Base-by-base conservation (phyloP, 2,329 filamentous ascomycete genomes). In the Talaromyces marneffei region DNA sequence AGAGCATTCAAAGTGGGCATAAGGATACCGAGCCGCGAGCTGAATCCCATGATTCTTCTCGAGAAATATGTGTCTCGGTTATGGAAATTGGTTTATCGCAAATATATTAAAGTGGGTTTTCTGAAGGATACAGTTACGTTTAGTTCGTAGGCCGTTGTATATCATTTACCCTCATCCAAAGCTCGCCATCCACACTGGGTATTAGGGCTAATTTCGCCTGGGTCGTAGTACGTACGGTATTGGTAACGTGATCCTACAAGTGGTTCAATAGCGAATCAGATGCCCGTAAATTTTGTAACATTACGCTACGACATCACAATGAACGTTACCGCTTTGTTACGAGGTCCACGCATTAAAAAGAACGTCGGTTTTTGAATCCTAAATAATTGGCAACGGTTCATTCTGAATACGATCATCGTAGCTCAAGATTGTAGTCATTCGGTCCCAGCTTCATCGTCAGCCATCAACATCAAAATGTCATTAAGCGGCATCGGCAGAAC, bases 401-500 rank as follows among this genome's bases (percentile, higher is more conserved):
- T 7, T n/a, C 8, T 46, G 6, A 46, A 46, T 46, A 16, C 23
- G n/a, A 23, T 44, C 14, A 46, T 16, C 9, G 23, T 46, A 25
- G 8, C 37, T n/a, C n/a, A 40, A 4, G 10, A 44, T 44, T n/a
- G 37, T 40, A 46, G 5, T 46, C 40, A 46, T 16, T 23, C n/a
- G n/a, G n/a, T 44, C 14, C 12, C 40, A 44, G 20, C 20, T 42
- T 16, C 23, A 29, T 27, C 6, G 12, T 27, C 25, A 8, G 23
- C 40, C n/a, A 42, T 35, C 5, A 23, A 18, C 14, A 8, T 12
- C 39, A 42, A 10, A 18, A 10, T 31, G 7, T 33, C 8, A 31
- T 18, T 12, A 12, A 6, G 14, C 18, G 42, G 44, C 9, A 39
- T 60, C 66, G 68, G 68, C 65, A 46, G 61, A 70, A 69, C 27